Evolutionary conservation across 352 stramenopile genomes (phyloP).

Genomic region (Plasmopara muralis): DNA sequence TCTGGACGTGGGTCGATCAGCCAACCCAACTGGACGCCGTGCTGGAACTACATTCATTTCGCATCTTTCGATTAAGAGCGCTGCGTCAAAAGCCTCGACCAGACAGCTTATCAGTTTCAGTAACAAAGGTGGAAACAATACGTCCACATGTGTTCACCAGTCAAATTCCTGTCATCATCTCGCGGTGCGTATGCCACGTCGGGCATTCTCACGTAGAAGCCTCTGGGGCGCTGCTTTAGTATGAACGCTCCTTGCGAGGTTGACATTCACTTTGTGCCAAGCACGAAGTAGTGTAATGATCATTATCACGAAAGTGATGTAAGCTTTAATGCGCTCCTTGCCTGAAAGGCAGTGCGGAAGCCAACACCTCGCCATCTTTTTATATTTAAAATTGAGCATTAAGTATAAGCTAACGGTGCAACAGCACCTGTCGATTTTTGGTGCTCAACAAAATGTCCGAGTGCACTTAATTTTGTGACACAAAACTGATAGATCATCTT

Average conservation of each 20-base stretch:
- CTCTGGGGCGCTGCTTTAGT: conserved; percentile 3
- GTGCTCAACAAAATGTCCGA: too few species aligned
- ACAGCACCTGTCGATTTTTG: too few species aligned
- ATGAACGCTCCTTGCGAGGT: conserved; percentile 9
- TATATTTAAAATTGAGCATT: too few species aligned
- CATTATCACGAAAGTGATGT: too few species aligned
- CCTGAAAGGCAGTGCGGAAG: too few species aligned
- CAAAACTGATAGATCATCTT: too few species aligned
- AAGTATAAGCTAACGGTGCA: too few species aligned
- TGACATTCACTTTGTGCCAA: not conserved
- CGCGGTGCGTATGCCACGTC: conserved; percentile 11
- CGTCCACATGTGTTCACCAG: not conserved
- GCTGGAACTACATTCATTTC: conserved; percentile 10
- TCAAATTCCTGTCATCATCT: conserved; percentile 1
- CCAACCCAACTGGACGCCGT: conserved; percentile 14
- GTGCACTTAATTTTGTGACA: too few species aligned
- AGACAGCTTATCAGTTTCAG: conserved; percentile 13
- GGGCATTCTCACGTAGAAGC: conserved; percentile 8
- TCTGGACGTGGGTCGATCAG: conserved; percentile 10
- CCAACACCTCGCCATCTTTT: too few species aligned
- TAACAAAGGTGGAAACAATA: conserved; percentile 7
- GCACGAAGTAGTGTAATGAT: too few species aligned
- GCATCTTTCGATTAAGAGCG: conserved; percentile 13
- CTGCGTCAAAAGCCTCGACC: conserved; percentile 3
- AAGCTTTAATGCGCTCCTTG: too few species aligned